Base-by-base conservation (phyloP, 495 filamentous ascomycete genomes). In the Daldinia bambusicola region DNA sequence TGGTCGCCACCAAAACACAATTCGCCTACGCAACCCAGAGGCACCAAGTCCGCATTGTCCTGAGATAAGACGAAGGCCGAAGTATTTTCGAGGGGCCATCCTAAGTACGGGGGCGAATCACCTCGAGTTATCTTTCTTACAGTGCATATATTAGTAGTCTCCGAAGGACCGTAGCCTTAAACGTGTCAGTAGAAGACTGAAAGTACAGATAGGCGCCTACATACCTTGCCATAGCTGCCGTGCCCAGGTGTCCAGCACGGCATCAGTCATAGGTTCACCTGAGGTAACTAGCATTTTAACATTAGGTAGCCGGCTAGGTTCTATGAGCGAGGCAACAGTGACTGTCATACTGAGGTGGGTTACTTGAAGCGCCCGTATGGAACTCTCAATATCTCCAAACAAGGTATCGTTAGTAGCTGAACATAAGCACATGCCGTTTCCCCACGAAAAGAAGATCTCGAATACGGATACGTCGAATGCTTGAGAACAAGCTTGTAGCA, bases 1-100 rank as follows among this genome's bases (percentile, higher is more conserved):
- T 95, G 92, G 51, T 89, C 87, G 0, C 92, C 93, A n/a, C 91
- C 92, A 76, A 94, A 93, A 69, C 88, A 92, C n/a, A 95, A 77
- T 76, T 95, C 91, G 16, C 93, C 93, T 41, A 91, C 78, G 55
- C 84, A 88, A n/a, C 92, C 92, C 0, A 84, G 70, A 0, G 91
- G 91, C 7, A 91, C 75, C 2, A 88, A 37, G 4, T 78, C 66
- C 12, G 84, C 75, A 6, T 78, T 75, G 1, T 75, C 72, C 7
- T 78, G 78, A 12, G 77, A 79, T 4, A 92, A 67, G 14, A 95
- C 85, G 67, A 95, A 90, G 0, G 86, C 86, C 6, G 90, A 94
- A 0, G 89, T 94, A 64, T 92, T 94, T 10, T 78, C 77, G 8
- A 95, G 84, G 2, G 89, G 84, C 61, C 80, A 79, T 0, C 92